Evolutionary conservation across 179 eudicot genomes (phyloP).

Genomic region (Actinidia chinensis): DNA sequence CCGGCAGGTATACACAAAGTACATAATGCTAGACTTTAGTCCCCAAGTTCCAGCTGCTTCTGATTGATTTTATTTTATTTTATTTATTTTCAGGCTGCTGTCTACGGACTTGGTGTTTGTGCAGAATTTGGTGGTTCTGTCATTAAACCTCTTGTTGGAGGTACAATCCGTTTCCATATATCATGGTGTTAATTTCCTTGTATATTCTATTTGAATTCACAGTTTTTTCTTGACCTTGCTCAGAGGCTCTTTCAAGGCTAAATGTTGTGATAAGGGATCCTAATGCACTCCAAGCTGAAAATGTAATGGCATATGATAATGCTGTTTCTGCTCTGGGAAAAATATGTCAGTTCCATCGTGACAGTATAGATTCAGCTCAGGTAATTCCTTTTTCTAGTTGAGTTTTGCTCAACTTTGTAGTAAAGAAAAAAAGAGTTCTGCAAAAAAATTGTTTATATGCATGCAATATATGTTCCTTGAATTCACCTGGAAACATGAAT

Average conservation of each 20-base stretch:
- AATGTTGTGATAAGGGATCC: constrained; percentile 76
- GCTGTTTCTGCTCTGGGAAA: constrained; percentile 97
- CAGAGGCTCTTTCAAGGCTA: constrained; percentile 94
- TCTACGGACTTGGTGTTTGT: constrained; percentile 95
- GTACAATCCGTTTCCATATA: constrained; percentile 32
- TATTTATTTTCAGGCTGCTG: constrained; percentile 84
- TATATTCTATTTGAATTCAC: neutral
- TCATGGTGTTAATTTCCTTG: neutral
- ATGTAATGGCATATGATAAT: constrained; percentile 96
- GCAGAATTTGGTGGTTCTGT: constrained; percentile 88
- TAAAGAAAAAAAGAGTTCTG: neutral
- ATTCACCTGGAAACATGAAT: constrained; percentile 2
- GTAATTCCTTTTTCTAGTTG: constrained; percentile 35
- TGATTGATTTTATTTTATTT: too few relatives aligned
- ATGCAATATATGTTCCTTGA: too few relatives aligned
- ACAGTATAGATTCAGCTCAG: constrained; percentile 80
- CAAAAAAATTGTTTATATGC: neutral
- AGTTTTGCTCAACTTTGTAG: neutral
- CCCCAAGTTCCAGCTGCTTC: neutral
- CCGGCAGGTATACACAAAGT: constrained; percentile 59
- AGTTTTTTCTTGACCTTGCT: constrained; percentile 9
- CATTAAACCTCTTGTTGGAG: constrained; percentile 86
- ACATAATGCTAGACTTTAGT: neutral
- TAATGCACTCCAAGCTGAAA: constrained; percentile 60
- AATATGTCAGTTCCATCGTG: constrained; percentile 84